These are phyloP conservation scores for Acacia melanoxylon DNA, from an alignment of 306 rosid species.

Conservation along the genomic window DNA sequence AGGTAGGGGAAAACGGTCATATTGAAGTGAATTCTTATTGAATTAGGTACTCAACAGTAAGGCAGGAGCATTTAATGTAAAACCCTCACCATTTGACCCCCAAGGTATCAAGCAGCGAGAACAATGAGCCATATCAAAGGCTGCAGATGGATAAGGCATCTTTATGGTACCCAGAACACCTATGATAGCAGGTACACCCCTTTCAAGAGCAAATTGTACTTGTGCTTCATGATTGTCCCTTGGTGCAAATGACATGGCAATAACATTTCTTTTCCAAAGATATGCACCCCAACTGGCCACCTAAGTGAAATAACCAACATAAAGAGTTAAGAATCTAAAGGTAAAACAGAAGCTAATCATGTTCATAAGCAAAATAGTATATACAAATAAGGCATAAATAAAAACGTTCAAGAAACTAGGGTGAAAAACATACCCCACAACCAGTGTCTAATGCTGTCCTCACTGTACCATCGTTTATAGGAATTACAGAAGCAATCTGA, in stretches of 20 bases:
- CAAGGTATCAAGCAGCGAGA: conserved; percentile 89
- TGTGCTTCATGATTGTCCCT: conserved; percentile 81
- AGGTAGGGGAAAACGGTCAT: background rate
- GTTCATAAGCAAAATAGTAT: background rate
- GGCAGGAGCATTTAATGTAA: background rate
- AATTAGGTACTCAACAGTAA: background rate
- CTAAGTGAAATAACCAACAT: conserved; percentile 34
- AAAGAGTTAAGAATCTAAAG: conserved; percentile 23
- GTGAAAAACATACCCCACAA: conserved; percentile 69
- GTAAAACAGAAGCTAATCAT: conserved; percentile 22
- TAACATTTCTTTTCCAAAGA: conserved; percentile 70
- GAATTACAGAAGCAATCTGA: conserved; percentile 79
- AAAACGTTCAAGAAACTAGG: conserved; percentile 8
- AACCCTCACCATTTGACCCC: conserved; percentile 65
- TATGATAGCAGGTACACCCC: conserved; percentile 79
- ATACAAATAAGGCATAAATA: conserved; percentile 9
- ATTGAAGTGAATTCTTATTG: conserved; percentile 8
- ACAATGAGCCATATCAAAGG: conserved; percentile 89
- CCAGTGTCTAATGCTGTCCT: conserved; percentile 90
- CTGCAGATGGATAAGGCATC: conserved; percentile 77
- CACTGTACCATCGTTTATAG: conserved; percentile 72
- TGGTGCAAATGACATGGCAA: conserved; percentile 87
- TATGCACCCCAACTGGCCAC: conserved; percentile 92
- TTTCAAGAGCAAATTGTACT: conserved; percentile 83
- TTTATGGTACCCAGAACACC: conserved; percentile 73